phyloP scores from a whole-genome alignment of 1,139 yeast species.

The Magnusiomyces paraingens region DNA sequence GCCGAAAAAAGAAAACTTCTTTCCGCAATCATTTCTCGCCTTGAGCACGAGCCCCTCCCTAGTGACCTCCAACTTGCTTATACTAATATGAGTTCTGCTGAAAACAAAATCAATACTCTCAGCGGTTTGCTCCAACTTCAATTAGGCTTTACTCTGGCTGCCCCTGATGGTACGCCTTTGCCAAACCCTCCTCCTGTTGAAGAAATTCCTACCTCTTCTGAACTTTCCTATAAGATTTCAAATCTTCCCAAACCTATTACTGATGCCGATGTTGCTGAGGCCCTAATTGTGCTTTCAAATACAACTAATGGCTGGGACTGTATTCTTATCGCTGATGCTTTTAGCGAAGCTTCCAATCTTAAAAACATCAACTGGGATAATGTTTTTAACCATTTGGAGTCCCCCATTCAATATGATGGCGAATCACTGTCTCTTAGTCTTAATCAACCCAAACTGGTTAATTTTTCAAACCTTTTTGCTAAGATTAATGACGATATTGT shows the following conservation, averaged over 20 bases:
- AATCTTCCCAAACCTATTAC: conserved; percentile 7
- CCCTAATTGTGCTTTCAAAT: conserved; percentile 13
- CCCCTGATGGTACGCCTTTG: not conserved
- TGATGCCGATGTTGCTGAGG: conserved; percentile 14
- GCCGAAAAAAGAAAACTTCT: conserved; percentile 4
- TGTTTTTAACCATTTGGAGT: conserved; percentile 7
- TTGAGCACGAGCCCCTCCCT: conserved; percentile 7
- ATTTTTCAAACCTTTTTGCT: conserved; percentile 10
- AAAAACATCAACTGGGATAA: conserved; percentile 10
- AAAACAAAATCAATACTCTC: conserved; percentile 11
- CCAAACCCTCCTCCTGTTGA: not conserved
- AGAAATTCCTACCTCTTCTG: conserved; percentile 4
- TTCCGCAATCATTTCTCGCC: conserved; percentile 7
- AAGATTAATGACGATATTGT: conserved; percentile 12
- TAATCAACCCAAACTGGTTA: conserved; percentile 6
- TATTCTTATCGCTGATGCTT: conserved; percentile 12
- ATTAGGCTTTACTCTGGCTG: not conserved
- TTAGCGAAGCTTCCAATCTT: conserved; percentile 7
- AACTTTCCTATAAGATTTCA: conserved; percentile 3
- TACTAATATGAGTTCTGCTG: not conserved
- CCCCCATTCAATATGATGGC: conserved; percentile 8
- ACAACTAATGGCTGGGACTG: conserved; percentile 12
- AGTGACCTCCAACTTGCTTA: conserved; percentile 9
- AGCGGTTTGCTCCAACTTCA: conserved; percentile 7
- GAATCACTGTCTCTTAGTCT: conserved; percentile 6